Evolutionary conservation across 2,329 filamentous ascomycete genomes (phyloP), one percentile per base, ranked within the genome.

Genomic region (Xylaria arbuscula): DNA sequence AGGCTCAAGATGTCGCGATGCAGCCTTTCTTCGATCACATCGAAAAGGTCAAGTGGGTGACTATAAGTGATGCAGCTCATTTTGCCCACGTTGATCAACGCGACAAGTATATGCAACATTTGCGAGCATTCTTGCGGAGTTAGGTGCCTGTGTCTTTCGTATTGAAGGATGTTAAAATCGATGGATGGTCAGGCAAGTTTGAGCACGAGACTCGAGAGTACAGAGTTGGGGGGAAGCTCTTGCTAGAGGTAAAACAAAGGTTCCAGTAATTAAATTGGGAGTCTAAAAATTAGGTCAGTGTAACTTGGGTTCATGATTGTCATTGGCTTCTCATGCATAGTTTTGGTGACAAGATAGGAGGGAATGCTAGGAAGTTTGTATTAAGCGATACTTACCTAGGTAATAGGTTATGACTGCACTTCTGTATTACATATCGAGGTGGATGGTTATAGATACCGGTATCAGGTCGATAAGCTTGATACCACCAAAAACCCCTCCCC

Each of bases 11-110:
- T 63, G 74, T 75, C 0, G 72, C 74, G 0, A 77, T 80, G 75
- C 73, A 75, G 50, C 76, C 78, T 6, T 81, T 79, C 55, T 80
- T 81, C 58, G 72, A 80, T 5, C 45, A 74, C n/a, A 80, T 81
- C 40, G 24, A 65, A 17, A 78, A 79, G 53, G 77, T 76, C 3
- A 79, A 80, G 65, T 81, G 78, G 80, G 65, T 81, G 6, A 79
- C 73, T 5, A 32, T 82, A 17, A 76, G 78, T 1, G 68, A 76
- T 51, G 79, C 78, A 0, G 75, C 77, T 2, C 80, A 81, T 62
- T 75, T 80, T 47, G 73, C 75, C 3, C 77, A 81, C 51, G 70
- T 80, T 9, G 76, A 79, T 48, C 74, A 78, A 28, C 71, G 73
- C 8, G 71, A 76, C 63, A 74, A 70, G 64, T 77, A 79, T 45